phyloP scores from a whole-genome alignment of 345 rosid species.

The Citrus unshiu region DNA sequence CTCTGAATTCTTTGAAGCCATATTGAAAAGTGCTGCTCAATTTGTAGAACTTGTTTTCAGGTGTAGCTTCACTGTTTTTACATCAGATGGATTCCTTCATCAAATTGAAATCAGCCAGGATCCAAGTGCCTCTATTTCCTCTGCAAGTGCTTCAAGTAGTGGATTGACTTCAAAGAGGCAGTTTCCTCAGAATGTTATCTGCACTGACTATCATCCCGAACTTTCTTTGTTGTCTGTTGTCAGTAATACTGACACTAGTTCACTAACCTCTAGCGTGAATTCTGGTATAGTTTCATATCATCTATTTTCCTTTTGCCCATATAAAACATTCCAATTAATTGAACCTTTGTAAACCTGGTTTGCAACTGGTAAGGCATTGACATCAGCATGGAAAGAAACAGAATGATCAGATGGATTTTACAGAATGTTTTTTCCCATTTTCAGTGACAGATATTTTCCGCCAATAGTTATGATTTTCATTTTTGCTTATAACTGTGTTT shows the following conservation, averaged over 20 bases:
- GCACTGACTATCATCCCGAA: slow-evolving; percentile 66
- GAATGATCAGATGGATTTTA: not conserved
- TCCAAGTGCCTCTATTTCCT: slow-evolving; percentile 56
- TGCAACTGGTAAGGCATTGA: not conserved
- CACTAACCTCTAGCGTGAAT: slow-evolving; percentile 34
- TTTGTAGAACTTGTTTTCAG: slow-evolving; percentile 37
- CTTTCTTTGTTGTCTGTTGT: slow-evolving; percentile 59
- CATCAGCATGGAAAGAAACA: not conserved
- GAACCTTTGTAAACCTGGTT: not conserved
- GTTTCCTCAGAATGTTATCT: slow-evolving; percentile 63
- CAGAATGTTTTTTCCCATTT: not conserved
- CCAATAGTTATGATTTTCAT: not conserved
- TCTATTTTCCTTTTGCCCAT: slow-evolving; percentile 10
- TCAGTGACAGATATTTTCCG: not conserved
- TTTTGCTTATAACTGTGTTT: not conserved
- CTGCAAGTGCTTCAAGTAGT: slow-evolving; percentile 32
- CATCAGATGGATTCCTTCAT: slow-evolving; percentile 71
- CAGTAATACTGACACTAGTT: slow-evolving; percentile 42
- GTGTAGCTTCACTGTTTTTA: slow-evolving; percentile 63
- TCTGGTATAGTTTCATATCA: slow-evolving; percentile 49
- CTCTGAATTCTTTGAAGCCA: slow-evolving; percentile 5
- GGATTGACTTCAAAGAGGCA: slow-evolving; percentile 39
- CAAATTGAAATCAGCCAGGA: slow-evolving; percentile 66
- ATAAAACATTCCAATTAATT: not conserved
- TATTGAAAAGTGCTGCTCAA: slow-evolving; percentile 8